Percentiles rank a stretch among this genome's conserved stretches.
Evolutionary conservation across 202 grass and related monocot species (phyloP).

Genomic region (Panicum virgatum): DNA sequence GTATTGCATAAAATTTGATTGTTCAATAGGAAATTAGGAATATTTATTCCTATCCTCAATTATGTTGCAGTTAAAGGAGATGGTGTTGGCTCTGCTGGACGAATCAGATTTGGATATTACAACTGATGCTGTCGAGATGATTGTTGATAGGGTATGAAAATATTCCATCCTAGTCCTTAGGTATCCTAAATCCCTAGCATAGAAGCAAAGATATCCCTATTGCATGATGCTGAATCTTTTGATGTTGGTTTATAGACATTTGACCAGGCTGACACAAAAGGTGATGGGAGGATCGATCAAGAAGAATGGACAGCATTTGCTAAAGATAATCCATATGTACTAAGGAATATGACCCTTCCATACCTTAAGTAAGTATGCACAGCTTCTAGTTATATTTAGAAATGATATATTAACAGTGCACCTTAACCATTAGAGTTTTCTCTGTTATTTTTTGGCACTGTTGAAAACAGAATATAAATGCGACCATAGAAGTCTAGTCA

Average conservation of each 20-base stretch:
- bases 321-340: constrained; percentile 44
- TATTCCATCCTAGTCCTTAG: constrained; percentile 2
- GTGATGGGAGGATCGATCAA: constrained; percentile 54
- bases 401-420: neutral
- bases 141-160: constrained; percentile 57
- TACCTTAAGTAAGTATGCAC: constrained; percentile 53
- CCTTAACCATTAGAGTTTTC: neutral
- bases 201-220: neutral
- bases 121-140: constrained; percentile 53
- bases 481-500: neutral
- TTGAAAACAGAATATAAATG: constrained; percentile 8
- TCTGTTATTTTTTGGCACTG: neutral
- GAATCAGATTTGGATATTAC: constrained; percentile 64
- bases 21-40: neutral
- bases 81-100: constrained; percentile 65
- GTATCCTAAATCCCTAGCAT: neutral
- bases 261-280: constrained; percentile 53
- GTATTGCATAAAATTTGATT: neutral
- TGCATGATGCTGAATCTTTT: constrained; percentile 19
- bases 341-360: constrained; percentile 59
- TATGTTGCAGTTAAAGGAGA: constrained; percentile 54
- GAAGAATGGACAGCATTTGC: constrained; percentile 55
- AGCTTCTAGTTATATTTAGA: neutral
- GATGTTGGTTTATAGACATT: constrained; percentile 47
- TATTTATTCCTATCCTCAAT: neutral